Percentiles rank a stretch among this genome's conserved stretches.
Conservation (phyloP, 2,329 filamentous ascomycete species). For the Purpureocillium takamizusanense region DNA sequence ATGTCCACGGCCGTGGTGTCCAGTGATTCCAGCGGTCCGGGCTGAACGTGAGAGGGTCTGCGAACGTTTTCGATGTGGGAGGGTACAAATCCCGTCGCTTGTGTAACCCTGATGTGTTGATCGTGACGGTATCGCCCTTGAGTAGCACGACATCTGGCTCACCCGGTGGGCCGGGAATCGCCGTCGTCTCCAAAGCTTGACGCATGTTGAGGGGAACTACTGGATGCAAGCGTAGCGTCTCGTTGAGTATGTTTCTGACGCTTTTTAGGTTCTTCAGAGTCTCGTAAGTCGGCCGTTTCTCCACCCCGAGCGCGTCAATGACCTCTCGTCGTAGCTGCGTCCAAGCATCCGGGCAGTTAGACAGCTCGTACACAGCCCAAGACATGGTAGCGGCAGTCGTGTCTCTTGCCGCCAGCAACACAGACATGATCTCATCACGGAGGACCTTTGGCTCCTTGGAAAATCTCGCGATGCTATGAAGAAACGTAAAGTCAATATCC, state of each 20-base stretch:
- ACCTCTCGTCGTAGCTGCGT: neutral
- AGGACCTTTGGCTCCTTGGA: conserved; percentile 55
- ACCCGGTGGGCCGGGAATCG: conserved; percentile 8
- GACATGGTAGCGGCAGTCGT: neutral
- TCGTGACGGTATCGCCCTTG: conserved; percentile 36
- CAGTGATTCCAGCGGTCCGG: conserved; percentile 43
- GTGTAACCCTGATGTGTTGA: conserved; percentile 44
- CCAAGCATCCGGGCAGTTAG: neutral
- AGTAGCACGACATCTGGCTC: conserved; percentile 31
- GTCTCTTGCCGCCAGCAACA: conserved; percentile 32
- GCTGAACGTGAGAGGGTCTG: conserved; percentile 30
- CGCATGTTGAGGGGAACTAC: neutral
- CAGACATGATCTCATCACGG: conserved; percentile 67
- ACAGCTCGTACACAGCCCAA: neutral
- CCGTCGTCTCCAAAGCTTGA: no score
- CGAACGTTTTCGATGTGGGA: conserved; percentile 25
- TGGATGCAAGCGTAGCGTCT: neutral
- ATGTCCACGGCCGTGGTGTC: conserved; percentile 44
- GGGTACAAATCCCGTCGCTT: conserved; percentile 39
- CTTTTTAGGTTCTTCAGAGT: neutral
- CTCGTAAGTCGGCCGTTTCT: neutral
- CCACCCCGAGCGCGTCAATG: neutral
- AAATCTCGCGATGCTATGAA: conserved; percentile 65
- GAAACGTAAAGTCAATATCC: conserved; percentile 61
- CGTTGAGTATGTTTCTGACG: neutral